A percentile compares a stretch with the other conserved stretches of the same genome.
Conservation (phyloP, 2,329 filamentous ascomycete genomes). For the Paraconiothyrium sp. region DNA sequence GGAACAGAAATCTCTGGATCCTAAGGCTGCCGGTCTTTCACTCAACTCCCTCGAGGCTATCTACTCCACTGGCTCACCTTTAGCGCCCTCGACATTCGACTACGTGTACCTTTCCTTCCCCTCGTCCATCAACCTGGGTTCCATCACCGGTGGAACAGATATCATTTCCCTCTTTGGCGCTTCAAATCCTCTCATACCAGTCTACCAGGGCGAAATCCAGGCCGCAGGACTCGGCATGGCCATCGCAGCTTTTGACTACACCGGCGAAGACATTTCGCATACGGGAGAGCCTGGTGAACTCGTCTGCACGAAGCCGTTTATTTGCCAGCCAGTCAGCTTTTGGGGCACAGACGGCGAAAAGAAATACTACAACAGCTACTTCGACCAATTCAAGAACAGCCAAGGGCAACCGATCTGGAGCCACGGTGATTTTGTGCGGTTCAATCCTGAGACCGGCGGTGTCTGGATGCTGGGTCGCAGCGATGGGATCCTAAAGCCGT, state of each 20-base stretch:
- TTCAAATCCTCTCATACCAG: conserved; percentile 68
- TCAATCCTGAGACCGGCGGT: conserved; percentile 76
- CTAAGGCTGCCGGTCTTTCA: conserved; percentile 59
- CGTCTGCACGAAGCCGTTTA: conserved; percentile 86
- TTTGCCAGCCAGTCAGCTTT: conserved; percentile 90
- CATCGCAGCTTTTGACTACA: conserved; percentile 60
- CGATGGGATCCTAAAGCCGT: conserved; percentile 92
- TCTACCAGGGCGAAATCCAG: conserved; percentile 62
- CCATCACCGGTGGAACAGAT: conserved; percentile 95
- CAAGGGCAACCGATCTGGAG: conserved; percentile 74
- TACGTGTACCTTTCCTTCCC: conserved; percentile 91
- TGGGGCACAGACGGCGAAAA: conserved; percentile 76
- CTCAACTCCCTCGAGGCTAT: conserved; percentile 75
- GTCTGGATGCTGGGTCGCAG: conserved; percentile 91
- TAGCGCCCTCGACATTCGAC: conserved; percentile 90
- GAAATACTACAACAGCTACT: conserved; percentile 88
- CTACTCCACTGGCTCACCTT: conserved; percentile 91
- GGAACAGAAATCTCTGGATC: conserved; percentile 72
- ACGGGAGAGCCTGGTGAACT: conserved; percentile 83
- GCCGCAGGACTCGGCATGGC: conserved; percentile 61
- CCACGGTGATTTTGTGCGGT: conserved; percentile 88
- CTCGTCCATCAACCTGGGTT: conserved; percentile 81
- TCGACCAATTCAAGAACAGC: conserved; percentile 75
- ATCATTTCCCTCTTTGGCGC: conserved; percentile 95
- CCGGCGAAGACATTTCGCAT: conserved; percentile 66